phyloP scores from a whole-genome alignment of 2,329 filamentous ascomycete genomes.

The Hymenoscyphus salicellus region DNA sequence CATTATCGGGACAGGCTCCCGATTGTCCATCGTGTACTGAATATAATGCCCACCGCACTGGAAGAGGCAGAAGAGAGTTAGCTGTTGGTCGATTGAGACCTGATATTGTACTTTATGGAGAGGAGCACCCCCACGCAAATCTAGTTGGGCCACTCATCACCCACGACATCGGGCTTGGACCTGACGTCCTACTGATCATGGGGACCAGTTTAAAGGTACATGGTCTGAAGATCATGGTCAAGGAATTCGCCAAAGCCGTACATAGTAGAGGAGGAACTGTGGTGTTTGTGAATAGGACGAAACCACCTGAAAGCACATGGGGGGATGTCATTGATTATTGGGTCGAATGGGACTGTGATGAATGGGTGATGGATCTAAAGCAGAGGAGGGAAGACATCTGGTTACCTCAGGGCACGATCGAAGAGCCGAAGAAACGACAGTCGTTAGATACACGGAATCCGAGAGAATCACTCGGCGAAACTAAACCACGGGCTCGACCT shows the following conservation, averaged over 20 bases:
- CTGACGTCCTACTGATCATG: conserved; percentile 66
- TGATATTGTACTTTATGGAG: conserved; percentile 72
- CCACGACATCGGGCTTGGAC: conserved; percentile 61
- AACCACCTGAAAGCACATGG: conserved; percentile 69
- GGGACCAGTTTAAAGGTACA: conserved; percentile 71
- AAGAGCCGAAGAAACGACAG: conserved; percentile 20
- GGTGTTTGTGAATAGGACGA: conserved; percentile 70
- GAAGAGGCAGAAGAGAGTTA: conserved; percentile 63
- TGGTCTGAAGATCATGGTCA: conserved; percentile 67
- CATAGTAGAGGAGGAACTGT: conserved; percentile 65
- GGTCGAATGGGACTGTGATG: conserved; percentile 72
- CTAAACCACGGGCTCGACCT: conserved; percentile 16
- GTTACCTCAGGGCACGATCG: conserved; percentile 28
- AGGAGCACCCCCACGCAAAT: conserved; percentile 67
- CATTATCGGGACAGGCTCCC: conserved; percentile 62
- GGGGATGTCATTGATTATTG: conserved; percentile 71
- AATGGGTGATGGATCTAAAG: conserved; percentile 63
- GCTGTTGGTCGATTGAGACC: conserved; percentile 67
- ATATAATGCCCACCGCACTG: conserved; percentile 60
- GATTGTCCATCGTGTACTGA: conserved; percentile 64
- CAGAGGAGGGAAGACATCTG: conserved; percentile 34
- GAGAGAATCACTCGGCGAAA: conserved; percentile 2
- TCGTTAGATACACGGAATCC: conserved; percentile 9
- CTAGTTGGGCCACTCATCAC: conserved; percentile 66
- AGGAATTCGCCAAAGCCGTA: conserved; percentile 68